phyloP scores from a whole-genome alignment of 2,329 filamentous ascomycete genomes.

The Mycosphaerella arachidis region DNA sequence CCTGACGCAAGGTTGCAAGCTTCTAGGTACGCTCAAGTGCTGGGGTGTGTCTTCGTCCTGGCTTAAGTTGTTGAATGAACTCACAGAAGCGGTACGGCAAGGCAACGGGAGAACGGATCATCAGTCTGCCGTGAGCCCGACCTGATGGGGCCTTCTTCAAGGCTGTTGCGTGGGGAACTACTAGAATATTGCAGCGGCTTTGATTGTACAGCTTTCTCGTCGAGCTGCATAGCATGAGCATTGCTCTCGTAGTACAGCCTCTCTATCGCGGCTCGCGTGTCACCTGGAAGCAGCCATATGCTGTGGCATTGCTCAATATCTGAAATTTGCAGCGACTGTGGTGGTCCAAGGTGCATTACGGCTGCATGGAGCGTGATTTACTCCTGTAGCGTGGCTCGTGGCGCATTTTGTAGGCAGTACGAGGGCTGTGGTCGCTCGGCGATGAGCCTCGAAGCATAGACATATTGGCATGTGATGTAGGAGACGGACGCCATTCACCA shows the following conservation, averaged over 20 bases:
- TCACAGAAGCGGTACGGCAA: background rate
- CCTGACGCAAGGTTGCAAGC: slow-evolving; percentile 38
- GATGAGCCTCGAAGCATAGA: background rate
- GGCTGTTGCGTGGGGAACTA: background rate
- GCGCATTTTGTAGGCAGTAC: background rate
- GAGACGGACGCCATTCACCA: background rate
- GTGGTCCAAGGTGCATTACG: too few relatives aligned
- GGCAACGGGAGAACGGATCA: background rate
- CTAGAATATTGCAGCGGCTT: background rate
- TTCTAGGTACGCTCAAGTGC: slow-evolving; percentile 25
- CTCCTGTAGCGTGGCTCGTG: background rate
- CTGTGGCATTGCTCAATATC: background rate
- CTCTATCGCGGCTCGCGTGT: too few relatives aligned
- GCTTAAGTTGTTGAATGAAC: background rate
- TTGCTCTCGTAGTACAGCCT: too few relatives aligned
- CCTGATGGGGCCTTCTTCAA: too few relatives aligned
- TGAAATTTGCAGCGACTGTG: too few relatives aligned
- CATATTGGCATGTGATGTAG: background rate
- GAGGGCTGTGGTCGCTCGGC: background rate
- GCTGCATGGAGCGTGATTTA: background rate
- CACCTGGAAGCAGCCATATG: too few relatives aligned
- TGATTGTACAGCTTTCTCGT: background rate
- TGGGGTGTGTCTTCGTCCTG: slow-evolving; percentile 15
- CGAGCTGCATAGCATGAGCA: too few relatives aligned
- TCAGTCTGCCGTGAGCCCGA: too few relatives aligned